Conservation (phyloP, 2,329 filamentous ascomycete genomes). For the Cryphonectria radicalis region DNA sequence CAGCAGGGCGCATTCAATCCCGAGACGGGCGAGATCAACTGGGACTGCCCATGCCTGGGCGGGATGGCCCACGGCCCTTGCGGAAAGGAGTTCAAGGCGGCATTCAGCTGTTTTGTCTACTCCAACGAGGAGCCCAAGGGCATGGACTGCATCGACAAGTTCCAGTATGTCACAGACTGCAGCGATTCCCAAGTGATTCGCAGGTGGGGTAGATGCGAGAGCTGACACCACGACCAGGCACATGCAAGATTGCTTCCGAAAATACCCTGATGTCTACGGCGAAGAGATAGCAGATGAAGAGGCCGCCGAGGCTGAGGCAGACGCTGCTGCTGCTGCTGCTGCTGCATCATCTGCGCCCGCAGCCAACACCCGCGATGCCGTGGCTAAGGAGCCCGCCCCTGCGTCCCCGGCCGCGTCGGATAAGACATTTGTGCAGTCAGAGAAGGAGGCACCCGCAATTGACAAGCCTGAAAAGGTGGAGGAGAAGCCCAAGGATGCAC, state of each 20-base stretch:
- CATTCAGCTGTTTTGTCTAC: constrained; percentile 98
- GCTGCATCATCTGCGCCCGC: constrained; percentile 9
- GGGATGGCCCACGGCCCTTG: constrained; percentile 97
- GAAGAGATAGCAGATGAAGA: constrained; percentile 83
- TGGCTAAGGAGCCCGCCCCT: constrained; percentile 16
- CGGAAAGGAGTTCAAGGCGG: constrained; percentile 91
- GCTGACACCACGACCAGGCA: constrained; percentile 56
- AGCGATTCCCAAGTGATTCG: neutral
- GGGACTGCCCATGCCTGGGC: constrained; percentile 96
- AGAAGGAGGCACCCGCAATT: constrained; percentile 1
- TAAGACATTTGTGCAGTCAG: neutral
- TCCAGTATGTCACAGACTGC: constrained; percentile 69
- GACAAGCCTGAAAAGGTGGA: neutral
- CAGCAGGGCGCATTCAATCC: constrained; percentile 96
- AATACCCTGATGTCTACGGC: constrained; percentile 91
- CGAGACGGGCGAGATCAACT: constrained; percentile 99
- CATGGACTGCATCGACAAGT: constrained; percentile 96
- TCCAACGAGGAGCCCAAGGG: constrained; percentile 95
- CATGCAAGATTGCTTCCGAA: constrained; percentile 97
- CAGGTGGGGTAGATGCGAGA: neutral
- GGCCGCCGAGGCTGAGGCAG: constrained; percentile 39
- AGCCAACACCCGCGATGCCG: constrained; percentile 19
- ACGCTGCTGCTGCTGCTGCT: constrained; percentile 17
- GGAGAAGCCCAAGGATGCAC: neutral
- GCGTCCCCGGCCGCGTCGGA: constrained; percentile 10